A percentile compares a stretch with the other conserved stretches of the same genome.
phyloP scores from a whole-genome alignment of 345 rosid species.

The Durio zibethinus region DNA sequence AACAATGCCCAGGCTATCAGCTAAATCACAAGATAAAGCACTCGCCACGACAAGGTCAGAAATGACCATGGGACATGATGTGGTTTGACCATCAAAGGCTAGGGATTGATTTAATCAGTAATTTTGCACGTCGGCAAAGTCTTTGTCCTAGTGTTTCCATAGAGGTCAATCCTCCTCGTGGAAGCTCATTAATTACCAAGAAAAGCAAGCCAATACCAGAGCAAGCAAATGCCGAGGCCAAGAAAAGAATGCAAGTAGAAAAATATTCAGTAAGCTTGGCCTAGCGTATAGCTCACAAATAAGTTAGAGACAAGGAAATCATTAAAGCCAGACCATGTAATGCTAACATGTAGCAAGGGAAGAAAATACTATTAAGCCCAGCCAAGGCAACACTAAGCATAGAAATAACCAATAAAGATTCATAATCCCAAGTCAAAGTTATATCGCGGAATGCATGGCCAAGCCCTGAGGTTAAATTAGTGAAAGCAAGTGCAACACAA shows the following conservation, averaged over 20 bases:
- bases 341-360: not conserved
- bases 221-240: not conserved
- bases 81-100: not conserved
- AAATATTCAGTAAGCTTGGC: not conserved
- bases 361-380: not conserved
- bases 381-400: not conserved
- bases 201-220: not conserved
- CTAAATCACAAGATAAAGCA: no score
- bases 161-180: not conserved
- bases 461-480: not conserved
- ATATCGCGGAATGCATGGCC: not conserved
- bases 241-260: not conserved
- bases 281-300: not conserved
- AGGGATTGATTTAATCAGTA: not conserved
- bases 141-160: not conserved
- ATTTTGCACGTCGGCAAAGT: not conserved
- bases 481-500: not conserved
- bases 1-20: conserved; percentile 1
- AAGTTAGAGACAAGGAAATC: not conserved
- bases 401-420: not conserved
- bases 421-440: not conserved
- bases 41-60: no score
- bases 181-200: not conserved
- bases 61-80: not conserved
- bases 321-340: not conserved